Evolutionary conservation across 495 filamentous ascomycete genomes (phyloP).

Genomic region (Symbiotaphrina buchneri): DNA sequence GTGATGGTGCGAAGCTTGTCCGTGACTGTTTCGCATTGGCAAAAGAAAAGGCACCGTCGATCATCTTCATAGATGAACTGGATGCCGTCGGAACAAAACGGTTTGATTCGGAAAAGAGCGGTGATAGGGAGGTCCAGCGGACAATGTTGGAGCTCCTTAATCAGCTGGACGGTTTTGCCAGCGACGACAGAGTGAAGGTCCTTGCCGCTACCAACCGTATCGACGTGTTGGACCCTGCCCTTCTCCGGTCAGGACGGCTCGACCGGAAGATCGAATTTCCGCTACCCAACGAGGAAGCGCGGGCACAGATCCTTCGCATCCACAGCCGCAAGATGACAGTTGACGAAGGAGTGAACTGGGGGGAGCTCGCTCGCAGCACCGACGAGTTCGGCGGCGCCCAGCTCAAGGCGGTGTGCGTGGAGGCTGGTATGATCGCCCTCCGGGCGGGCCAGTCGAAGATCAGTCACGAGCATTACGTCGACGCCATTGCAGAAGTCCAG

Average conservation of each 20-base stretch:
- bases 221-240: conserved; percentile 86
- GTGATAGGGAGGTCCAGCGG: conserved; percentile 93
- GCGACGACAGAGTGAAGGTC: conserved; percentile 98
- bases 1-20: conserved; percentile 93
- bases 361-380: conserved; percentile 85
- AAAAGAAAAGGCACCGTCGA: conserved; percentile 94
- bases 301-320: conserved; percentile 91
- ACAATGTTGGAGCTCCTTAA: conserved; percentile 99
- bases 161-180: conserved; percentile 95
- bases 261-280: conserved; percentile 99
- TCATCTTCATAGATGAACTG: conserved; percentile 99
- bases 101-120: conserved; percentile 96
- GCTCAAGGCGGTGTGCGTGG: conserved; percentile 95
- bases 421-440: conserved; percentile 97
- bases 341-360: conserved; percentile 85
- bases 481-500: conserved; percentile 93
- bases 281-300: conserved; percentile 94
- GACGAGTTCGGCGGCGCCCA: conserved; percentile 97
- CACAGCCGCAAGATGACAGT: conserved; percentile 98
- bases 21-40: conserved; percentile 93
- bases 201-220: conserved; percentile 95
- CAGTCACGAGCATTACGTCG: conserved; percentile 94
- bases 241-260: conserved; percentile 82
- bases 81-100: conserved; percentile 96
- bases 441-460: conserved; percentile 84